phyloP scores from a whole-genome alignment of 1,139 yeast species.

The Hemisphaericaspora subhashii region DNA sequence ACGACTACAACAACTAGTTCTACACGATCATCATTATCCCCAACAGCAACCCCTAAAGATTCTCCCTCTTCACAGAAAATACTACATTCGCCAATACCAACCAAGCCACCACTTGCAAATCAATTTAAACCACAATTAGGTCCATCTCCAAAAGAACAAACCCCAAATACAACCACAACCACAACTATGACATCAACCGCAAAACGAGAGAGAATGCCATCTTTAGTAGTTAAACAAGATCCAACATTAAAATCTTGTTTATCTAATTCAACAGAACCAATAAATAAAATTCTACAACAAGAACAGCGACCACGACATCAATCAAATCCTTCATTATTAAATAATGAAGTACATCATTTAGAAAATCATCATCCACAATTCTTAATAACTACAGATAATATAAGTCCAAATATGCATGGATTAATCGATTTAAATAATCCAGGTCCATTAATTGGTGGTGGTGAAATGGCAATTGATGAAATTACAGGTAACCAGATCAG shows the following conservation, averaged over 20 bases:
- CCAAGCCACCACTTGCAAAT: slow-evolving; percentile 3
- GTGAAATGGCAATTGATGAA: slow-evolving; percentile 11
- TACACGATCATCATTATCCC: background rate
- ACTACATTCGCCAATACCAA: slow-evolving; percentile 7
- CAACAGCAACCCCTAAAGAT: background rate
- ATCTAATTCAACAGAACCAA: slow-evolving; percentile 13
- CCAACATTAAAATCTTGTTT: slow-evolving; percentile 27
- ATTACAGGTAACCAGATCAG: background rate
- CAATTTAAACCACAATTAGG: background rate
- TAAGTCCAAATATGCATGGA: slow-evolving; percentile 28
- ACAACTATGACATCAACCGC: background rate
- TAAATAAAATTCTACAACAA: background rate
- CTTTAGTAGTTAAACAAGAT: slow-evolving; percentile 22
- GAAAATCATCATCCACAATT: slow-evolving; percentile 22
- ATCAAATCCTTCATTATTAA: background rate
- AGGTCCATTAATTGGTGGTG: slow-evolving; percentile 9
- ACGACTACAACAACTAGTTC: background rate
- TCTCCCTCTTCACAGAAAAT: background rate
- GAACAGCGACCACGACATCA: slow-evolving; percentile 1
- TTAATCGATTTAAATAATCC: slow-evolving; percentile 10
- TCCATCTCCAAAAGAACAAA: slow-evolving; percentile 1
- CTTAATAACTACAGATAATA: slow-evolving; percentile 18
- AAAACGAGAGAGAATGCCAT: slow-evolving; percentile 11
- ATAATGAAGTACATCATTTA: slow-evolving; percentile 4
- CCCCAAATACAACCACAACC: background rate